Evolutionary conservation across 345 rosid species (phyloP).

Genomic region (Odontarrhena argentea): DNA sequence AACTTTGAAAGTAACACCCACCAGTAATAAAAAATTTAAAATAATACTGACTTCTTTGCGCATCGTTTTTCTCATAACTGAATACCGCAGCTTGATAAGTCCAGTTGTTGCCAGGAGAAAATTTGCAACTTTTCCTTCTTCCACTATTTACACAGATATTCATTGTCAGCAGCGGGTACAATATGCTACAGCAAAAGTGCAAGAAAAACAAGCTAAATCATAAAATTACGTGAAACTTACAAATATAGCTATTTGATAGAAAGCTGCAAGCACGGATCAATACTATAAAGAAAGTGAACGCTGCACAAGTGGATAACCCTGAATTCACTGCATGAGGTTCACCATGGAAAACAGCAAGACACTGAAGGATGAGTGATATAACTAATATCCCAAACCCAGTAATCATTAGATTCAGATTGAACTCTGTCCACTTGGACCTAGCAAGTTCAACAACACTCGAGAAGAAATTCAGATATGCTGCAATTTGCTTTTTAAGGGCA

Average conservation of each 20-base stretch:
- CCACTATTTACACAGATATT: conserved; percentile 58
- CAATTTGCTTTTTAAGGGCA: conserved; percentile 54
- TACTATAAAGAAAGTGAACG: conserved; percentile 54
- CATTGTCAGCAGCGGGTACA: conserved; percentile 17
- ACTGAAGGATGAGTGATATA: conserved; percentile 54
- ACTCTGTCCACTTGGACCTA: conserved; percentile 95
- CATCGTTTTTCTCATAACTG: conserved; percentile 60
- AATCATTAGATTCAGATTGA: conserved; percentile 77
- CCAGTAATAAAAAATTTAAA: conserved; percentile 19
- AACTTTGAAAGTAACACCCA: conserved; percentile 28
- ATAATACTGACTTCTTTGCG: conserved; percentile 59
- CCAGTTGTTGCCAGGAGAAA: conserved; percentile 89
- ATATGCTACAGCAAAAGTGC: neutral
- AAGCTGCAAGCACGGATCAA: conserved; percentile 80
- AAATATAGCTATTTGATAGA: conserved; percentile 86
- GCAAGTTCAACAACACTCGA: conserved; percentile 75
- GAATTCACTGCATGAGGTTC: conserved; percentile 42
- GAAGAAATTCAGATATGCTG: conserved; percentile 63
- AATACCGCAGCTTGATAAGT: conserved; percentile 61
- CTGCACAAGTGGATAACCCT: conserved; percentile 49
- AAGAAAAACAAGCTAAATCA: conserved; percentile 11
- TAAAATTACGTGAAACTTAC: conserved; percentile 52
- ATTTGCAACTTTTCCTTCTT: conserved; percentile 92
- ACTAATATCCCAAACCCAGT: conserved; percentile 70
- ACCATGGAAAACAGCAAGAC: conserved; percentile 48